A percentile compares a stretch with the other conserved stretches of the same genome.
phyloP scores from a whole-genome alignment of 305 asterid species.

The Solanum hybrid region DNA sequence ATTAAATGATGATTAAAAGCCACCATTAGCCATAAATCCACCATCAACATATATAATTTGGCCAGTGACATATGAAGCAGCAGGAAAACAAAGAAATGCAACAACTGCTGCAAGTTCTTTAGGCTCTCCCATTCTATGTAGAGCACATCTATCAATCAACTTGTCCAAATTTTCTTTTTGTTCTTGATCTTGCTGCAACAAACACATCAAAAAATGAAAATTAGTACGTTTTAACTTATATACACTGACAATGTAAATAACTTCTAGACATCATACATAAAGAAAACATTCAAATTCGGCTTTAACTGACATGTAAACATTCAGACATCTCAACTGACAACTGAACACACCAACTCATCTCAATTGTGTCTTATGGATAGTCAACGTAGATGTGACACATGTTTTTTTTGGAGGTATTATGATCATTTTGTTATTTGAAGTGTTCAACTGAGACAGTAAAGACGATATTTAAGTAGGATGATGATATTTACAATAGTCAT shows the following conservation, averaged over 20 bases:
- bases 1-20: not conserved
- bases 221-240: not conserved
- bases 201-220: not conserved
- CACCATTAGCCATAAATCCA: not conserved
- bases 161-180: not conserved
- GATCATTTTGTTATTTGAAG: not conserved
- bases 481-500: not conserved
- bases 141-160: not conserved
- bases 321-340: not conserved
- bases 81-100: slow-evolving; percentile 13
- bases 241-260: rapidly evolving
- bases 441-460: not conserved
- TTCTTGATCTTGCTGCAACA: not conserved
- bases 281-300: not conserved
- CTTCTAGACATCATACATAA: not conserved
- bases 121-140: not conserved
- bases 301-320: not conserved
- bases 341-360: not conserved
- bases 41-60: slow-evolving; percentile 7
- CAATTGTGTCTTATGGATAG: not conserved
- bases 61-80: slow-evolving; percentile 11
- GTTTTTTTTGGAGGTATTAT: not conserved
- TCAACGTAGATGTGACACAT: not conserved
- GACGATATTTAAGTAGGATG: not conserved
- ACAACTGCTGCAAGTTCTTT: slow-evolving; percentile 8